A percentile compares a stretch with the other conserved stretches of the same genome.
Evolutionary conservation across 2,329 filamentous ascomycete genomes (phyloP).

Genomic region (Tolypocladium tundrense): DNA sequence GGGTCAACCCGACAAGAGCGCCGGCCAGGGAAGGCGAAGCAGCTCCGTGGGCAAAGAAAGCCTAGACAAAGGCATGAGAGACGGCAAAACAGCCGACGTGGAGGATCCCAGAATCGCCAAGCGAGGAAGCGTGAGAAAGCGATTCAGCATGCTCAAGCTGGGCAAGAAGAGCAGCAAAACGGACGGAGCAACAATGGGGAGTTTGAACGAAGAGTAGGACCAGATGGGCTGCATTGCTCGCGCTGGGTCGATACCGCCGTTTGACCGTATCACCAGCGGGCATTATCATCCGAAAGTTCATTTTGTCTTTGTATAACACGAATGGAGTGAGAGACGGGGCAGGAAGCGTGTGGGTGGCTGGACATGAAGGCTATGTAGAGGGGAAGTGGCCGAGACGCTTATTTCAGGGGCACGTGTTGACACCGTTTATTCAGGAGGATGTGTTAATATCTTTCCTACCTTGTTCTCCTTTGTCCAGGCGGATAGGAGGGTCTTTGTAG

Average conservation of each 20-base stretch:
- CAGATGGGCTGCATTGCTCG: not conserved
- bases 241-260: not conserved
- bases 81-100: constrained; percentile 13
- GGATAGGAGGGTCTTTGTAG: constrained; percentile 8
- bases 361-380: not conserved
- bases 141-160: constrained; percentile 68
- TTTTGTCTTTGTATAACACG: not conserved
- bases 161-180: constrained; percentile 57
- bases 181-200: constrained; percentile 40
- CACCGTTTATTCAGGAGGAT: no score
- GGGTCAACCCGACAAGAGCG: constrained; percentile 7
- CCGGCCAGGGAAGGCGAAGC: constrained; percentile 8
- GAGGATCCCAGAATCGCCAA: constrained; percentile 27
- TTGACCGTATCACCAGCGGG: not conserved
- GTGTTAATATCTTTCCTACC: constrained; percentile 8
- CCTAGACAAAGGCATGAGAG: constrained; percentile 14
- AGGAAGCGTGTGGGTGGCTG: not conserved
- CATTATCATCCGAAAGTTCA: not conserved
- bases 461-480: not conserved
- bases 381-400: not conserved
- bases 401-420: not conserved
- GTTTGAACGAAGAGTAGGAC: constrained; percentile 43
- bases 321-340: not conserved
- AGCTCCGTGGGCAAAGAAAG: constrained; percentile 16
- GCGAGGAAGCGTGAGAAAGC: constrained; percentile 61